Evolutionary conservation across 202 grass and related monocot genomes (phyloP), one percentile per base, ranked within the genome.

Genomic region (Sporobolus alterniflorus): DNA sequence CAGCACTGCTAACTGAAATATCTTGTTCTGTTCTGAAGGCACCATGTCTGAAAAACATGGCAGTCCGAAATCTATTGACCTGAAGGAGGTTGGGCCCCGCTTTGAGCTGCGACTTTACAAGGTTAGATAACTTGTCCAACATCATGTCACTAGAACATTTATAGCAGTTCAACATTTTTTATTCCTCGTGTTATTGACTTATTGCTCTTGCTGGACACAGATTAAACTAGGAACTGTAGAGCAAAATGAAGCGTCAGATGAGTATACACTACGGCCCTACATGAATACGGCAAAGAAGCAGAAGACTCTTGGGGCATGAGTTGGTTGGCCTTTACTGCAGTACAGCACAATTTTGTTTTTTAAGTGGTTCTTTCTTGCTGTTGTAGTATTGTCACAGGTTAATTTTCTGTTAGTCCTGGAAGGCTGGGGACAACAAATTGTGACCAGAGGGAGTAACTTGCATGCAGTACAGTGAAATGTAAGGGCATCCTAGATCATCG

Each of bases 11-110:
- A 49, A 1, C 30, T 57, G 24, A 60, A 26, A 60, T 60, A 61
- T 61, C 25, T 7, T 61, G 25, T 16, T 30, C 25, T 26, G 30
- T 75, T 78, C 18, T 75, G 73, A 1, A 56, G 91, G 77, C 96
- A 96, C 86, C 96, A 98, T 18, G 89, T 96, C 22, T 96, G 87
- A 96, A 57, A 96, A 96, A 84, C 85, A 50, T 12, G 96, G 92
- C 9, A 89, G 91, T 44, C 89, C 93, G 1, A 94, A 98, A 83
- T 98, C 93, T n/a, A 83, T 92, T 8, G 87, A 90, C 57, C 76
- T 98, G 63, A 98, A 90, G 83, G 96, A 98, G 77, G 89, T 92
- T 7, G 96, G 96, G 7, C 91, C 93, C 64, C 87, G 91, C 9
- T 96, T 98, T 78, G 96, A 98, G 77, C 73, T 94, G 74, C 93